A percentile compares a stretch with the other conserved stretches of the same genome.
phyloP scores from a whole-genome alignment of 2,329 filamentous ascomycete species.

The Plectosphaerella plurivora region DNA sequence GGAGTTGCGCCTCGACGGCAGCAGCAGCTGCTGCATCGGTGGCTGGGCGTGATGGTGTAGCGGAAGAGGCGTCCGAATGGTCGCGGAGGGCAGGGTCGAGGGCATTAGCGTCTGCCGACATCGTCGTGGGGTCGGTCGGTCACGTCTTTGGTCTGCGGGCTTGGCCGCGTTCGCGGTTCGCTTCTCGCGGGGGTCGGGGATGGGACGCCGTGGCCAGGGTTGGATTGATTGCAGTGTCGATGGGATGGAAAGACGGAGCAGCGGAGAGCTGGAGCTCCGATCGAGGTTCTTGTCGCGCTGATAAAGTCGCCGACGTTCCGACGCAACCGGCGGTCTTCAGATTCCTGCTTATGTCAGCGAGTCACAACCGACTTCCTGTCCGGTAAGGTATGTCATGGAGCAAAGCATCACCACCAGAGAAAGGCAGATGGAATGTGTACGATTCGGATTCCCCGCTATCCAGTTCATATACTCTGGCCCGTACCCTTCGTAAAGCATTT shows the following conservation, averaged over 20 bases:
- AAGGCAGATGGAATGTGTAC: not conserved
- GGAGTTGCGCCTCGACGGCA: not conserved
- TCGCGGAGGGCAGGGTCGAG: conserved; percentile 11
- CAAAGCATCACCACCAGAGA: no score
- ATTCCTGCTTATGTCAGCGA: not conserved
- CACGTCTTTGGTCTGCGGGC: not conserved
- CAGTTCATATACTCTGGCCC: not conserved
- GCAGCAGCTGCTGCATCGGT: conserved; percentile 1
- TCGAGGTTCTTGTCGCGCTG: not conserved
- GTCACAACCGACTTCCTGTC: no score
- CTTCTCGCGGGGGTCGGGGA: not conserved
- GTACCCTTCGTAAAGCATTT: no score
- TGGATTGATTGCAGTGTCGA: no score
- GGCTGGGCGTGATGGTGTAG: not conserved
- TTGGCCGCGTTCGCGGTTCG: not conserved
- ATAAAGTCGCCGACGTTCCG: not conserved
- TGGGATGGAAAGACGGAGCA: not conserved
- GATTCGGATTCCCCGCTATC: not conserved
- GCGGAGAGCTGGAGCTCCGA: not conserved
- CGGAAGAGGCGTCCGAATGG: not conserved
- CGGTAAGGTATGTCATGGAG: no score
- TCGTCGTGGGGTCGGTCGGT: not conserved
- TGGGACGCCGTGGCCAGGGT: conserved; percentile 1
- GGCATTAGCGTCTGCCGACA: not conserved
- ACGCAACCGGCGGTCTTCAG: not conserved